Evolutionary conservation across 1,284 basidiomycete species (phyloP), one percentile per base, ranked within the genome.

Genomic region (Ustilago nuda): DNA sequence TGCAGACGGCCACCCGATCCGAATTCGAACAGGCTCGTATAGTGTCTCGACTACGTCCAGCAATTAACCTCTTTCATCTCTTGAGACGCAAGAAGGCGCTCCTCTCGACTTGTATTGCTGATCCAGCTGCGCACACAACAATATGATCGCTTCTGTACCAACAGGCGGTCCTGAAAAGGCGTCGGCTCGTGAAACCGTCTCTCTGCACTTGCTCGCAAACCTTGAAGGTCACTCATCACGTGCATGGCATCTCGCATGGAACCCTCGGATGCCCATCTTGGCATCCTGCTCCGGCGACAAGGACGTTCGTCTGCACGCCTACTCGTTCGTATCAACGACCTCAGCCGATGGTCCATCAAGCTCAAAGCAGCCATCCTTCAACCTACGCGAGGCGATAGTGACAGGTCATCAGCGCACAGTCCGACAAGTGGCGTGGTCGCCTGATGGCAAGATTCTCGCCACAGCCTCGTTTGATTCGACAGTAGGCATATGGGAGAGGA

Each of bases 251-350:
- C 88, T 94, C 35, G 91, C 94, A 8, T 99, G 95, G 94, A 98
- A 98, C 84, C 94, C 95, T 0, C 87, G 89, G 7, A 90, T 92
- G 70, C 90, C 93, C 0, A 85, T 96, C 15, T 88, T 99, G 15
- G 95, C 96, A 0, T 94, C 94, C 6, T 98, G 95, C 86, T 98
- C 95, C 3, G 91, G 93, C 8, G 96, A 99, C 87, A 96, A 94
- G 86, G 91, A 93, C 3, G 92, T 98, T 65, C 89, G 94, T 48
- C 87, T 99, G 63, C 96, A 93, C 85, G 88, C 88, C 32, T 98
- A 95, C 87, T 86, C 87, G 32, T 80, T 86, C 19, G 55, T 71
- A 9, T 66, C 55, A 64, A 65, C 61, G 15, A 60, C 48, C 52
- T 61, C 55, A 27, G 51, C 80, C 57, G 58, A 62, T 54, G 68